A percentile compares a stretch with the other conserved stretches of the same genome.
These are phyloP conservation scores for Mayamaea pseudoterrestris DNA, from an alignment of 108 stramenopile species.

Conservation along the genomic window DNA sequence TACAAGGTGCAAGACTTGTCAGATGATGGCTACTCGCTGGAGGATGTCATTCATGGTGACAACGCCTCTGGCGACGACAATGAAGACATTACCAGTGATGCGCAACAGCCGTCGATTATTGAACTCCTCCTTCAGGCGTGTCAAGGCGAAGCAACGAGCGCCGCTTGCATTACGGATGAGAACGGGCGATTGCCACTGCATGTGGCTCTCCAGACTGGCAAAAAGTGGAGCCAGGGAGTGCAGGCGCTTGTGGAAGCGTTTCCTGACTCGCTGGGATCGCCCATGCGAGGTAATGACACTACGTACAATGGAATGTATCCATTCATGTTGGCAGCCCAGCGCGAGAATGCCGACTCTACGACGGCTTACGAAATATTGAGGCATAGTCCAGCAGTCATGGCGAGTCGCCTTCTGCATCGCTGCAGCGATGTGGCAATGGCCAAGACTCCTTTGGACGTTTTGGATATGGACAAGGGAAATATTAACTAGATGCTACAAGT, in stretches of 20 bases:
- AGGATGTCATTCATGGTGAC: constrained; percentile 21
- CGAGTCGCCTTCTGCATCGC: too few species aligned
- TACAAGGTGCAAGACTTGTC: constrained; percentile 45
- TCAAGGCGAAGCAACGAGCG: constrained; percentile 12
- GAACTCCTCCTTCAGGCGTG: constrained; percentile 17
- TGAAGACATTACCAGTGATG: constrained; percentile 6
- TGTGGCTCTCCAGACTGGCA: constrained; percentile 38
- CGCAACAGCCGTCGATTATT: constrained; percentile 13
- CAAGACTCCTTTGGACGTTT: too few species aligned
- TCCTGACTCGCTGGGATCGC: too few species aligned
- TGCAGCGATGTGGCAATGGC: too few species aligned
- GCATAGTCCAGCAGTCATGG: too few species aligned
- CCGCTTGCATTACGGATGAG: constrained; percentile 23
- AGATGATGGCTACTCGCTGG: constrained; percentile 36
- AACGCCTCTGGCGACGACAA: constrained; percentile 13
- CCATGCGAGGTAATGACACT: too few species aligned
- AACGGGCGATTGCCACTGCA: constrained; percentile 38
- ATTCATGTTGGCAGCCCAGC: constrained; percentile 33
- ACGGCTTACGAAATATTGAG: constrained; percentile 8
- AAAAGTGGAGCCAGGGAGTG: constrained; percentile 24
- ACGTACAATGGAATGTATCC: constrained; percentile 17
- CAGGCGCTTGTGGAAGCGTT: not conserved
- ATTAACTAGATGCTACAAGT: too few species aligned
- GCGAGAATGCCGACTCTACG: not conserved
- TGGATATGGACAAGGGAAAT: too few species aligned